These are phyloP conservation scores for Malus hybrid DNA, from an alignment of 331 rosid species.

Conservation along the genomic window DNA sequence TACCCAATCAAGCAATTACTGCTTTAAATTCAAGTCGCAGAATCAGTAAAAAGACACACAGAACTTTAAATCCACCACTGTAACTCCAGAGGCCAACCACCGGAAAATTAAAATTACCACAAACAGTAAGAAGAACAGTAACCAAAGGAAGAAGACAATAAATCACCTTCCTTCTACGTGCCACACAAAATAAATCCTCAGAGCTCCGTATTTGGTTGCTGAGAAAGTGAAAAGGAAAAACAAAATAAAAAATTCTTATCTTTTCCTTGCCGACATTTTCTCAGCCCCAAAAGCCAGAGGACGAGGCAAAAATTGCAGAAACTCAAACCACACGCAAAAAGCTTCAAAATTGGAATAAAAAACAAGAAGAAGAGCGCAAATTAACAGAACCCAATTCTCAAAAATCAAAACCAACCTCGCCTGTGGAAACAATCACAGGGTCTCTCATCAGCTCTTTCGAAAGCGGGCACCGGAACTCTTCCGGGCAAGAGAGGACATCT, in stretches of 20 bases:
- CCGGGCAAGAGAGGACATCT: conserved; percentile 43
- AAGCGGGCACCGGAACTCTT: conserved; percentile 76
- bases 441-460: conserved; percentile 90
- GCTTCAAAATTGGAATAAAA: background rate
- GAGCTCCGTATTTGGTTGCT: conserved; percentile 10
- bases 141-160: background rate
- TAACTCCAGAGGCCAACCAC: no score
- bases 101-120: background rate
- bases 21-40: background rate
- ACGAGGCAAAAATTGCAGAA: conserved; percentile 12
- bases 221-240: conserved; percentile 9
- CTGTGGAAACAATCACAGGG: conserved; percentile 86
- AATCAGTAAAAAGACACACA: conserved; percentile 1
- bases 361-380: background rate
- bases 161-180: background rate
- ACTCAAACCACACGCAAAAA: conserved; percentile 15
- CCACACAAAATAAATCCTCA: background rate
- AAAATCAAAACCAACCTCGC: conserved; percentile 47
- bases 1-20: background rate
- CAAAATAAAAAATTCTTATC: background rate
- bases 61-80: background rate
- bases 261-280: conserved; percentile 21
- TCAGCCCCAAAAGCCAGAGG: conserved; percentile 12
- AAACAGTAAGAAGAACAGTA: background rate
- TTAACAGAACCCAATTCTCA: background rate